phyloP scores from a whole-genome alignment of 2,329 filamentous ascomycete genomes.

The Penicillium sp. region DNA sequence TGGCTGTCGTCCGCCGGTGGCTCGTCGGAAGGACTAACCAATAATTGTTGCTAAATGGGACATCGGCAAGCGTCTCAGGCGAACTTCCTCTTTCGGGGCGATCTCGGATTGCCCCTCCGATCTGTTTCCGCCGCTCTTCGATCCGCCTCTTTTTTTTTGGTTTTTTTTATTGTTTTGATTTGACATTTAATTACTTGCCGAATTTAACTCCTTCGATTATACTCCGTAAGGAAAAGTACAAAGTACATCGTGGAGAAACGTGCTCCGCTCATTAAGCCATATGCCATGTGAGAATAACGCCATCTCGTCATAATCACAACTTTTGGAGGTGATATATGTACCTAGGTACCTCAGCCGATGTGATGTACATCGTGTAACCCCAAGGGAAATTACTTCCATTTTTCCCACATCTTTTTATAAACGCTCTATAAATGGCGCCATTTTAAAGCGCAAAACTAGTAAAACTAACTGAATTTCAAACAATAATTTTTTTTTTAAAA shows the following conservation, averaged over 20 bases:
- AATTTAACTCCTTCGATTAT: neutral
- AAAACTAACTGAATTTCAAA: neutral
- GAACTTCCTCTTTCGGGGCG: slow-evolving; percentile 27
- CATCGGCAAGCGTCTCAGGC: slow-evolving; percentile 11
- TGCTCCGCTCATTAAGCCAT: slow-evolving; percentile 5
- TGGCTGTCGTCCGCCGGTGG: slow-evolving; percentile 2
- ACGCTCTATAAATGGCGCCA: slow-evolving; percentile 5
- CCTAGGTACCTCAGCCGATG: neutral
- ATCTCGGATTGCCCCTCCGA: slow-evolving; percentile 22
- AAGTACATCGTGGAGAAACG: neutral
- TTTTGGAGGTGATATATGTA: neutral
- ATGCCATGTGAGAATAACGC: slow-evolving; percentile 1
- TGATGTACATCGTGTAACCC: neutral
- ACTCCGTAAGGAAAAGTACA: neutral
- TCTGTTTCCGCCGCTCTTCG: slow-evolving; percentile 3
- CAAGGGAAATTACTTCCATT: neutral
- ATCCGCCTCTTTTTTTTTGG: neutral
- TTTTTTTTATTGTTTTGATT: neutral
- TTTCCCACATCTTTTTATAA: neutral
- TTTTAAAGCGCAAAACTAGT: slow-evolving; percentile 1
- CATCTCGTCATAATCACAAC: slow-evolving; percentile 6
- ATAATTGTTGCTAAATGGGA: slow-evolving; percentile 6
- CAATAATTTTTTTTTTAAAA: no score
- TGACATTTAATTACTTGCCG: neutral
- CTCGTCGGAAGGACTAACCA: slow-evolving; percentile 14